Percentiles rank a stretch among this genome's conserved stretches.
phyloP scores from a whole-genome alignment of 371 early-diverging fungal species.

The Racocetra persica region DNA sequence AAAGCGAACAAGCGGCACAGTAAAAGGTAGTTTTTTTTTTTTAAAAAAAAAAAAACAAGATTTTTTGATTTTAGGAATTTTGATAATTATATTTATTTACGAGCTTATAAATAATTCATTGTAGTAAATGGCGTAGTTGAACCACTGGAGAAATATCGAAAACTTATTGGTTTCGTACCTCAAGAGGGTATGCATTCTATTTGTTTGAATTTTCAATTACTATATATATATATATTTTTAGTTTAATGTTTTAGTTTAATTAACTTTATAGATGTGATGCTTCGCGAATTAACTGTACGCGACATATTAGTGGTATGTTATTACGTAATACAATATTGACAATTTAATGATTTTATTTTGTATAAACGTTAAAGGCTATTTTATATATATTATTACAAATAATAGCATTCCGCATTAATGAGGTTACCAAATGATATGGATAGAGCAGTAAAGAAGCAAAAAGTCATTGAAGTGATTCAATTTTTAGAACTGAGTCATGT shows the following conservation, averaged over 20 bases:
- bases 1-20: constrained; percentile 66
- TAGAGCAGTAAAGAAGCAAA: constrained; percentile 56
- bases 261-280: constrained; percentile 61
- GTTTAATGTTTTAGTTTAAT: neutral
- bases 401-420: constrained; percentile 69
- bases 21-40: constrained; percentile 49
- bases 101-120: neutral
- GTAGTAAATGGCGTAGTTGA: constrained; percentile 67
- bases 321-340: neutral
- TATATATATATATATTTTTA: neutral
- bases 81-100: neutral
- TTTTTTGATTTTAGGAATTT: too few species aligned
- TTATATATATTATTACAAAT: neutral
- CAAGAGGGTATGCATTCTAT: constrained; percentile 53
- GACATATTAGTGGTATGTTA: constrained; percentile 53
- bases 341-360: neutral
- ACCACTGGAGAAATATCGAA: constrained; percentile 66
- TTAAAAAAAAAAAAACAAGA: neutral
- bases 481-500: constrained; percentile 69
- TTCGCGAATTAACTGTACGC: constrained; percentile 66
- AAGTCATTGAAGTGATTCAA: constrained; percentile 65
- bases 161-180: constrained; percentile 71
- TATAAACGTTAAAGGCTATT: neutral
- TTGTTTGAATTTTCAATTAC: neutral
- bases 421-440: constrained; percentile 64